These are phyloP conservation scores for Linnemannia hyalina DNA, from an alignment of 192 early-diverging fungal genomes.

Conservation along the genomic window DNA sequence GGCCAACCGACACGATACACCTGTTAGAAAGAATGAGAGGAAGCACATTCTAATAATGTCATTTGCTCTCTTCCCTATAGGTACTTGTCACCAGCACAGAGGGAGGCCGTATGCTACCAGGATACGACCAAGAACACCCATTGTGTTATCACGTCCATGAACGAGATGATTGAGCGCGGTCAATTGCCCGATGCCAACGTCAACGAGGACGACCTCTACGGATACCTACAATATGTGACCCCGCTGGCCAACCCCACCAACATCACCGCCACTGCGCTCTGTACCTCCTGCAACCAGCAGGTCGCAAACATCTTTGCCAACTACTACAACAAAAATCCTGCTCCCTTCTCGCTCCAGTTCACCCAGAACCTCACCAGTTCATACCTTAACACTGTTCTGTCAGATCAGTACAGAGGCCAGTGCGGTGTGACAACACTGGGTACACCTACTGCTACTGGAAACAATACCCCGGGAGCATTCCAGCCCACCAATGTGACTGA, in stretches of 20 bases:
- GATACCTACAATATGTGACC: conserved; percentile 36
- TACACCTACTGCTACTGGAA: neutral
- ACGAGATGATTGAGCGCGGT: conserved; percentile 26
- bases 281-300: conserved; percentile 29
- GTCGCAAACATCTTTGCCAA: conserved; percentile 37
- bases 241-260: conserved; percentile 7
- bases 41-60: neutral
- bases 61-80: neutral
- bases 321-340: conserved; percentile 16
- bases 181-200: conserved; percentile 23
- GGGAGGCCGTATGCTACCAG: conserved; percentile 25
- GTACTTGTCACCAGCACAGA: conserved; percentile 29
- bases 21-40: neutral
- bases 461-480: conserved; percentile 12
- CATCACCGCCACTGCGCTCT: neutral
- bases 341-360: conserved; percentile 16
- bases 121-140: conserved; percentile 14
- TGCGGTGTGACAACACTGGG: conserved; percentile 23
- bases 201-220: conserved; percentile 39
- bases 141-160: conserved; percentile 23
- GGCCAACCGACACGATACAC: neutral
- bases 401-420: conserved; percentile 28
- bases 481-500: conserved; percentile 20
- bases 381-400: neutral
- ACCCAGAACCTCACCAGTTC: conserved; percentile 16